Evolutionary conservation across 352 stramenopile genomes (phyloP), one percentile per base, ranked within the genome.

Genomic region (Halophytophthora batemanensis): DNA sequence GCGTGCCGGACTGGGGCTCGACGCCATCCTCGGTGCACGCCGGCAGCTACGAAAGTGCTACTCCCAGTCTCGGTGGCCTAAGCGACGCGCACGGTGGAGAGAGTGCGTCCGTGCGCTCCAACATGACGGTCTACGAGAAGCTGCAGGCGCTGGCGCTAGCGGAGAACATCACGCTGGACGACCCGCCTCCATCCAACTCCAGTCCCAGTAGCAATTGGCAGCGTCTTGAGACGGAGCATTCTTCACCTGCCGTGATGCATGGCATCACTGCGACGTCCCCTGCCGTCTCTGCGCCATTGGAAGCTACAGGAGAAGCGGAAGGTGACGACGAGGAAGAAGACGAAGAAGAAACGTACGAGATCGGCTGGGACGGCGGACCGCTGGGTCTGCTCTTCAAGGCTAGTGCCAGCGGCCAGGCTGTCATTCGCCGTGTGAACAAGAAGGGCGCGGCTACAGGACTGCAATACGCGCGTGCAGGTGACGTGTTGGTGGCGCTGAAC

Each of bases 391-490:
- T 92, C 2, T 92, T 92, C 66, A 90, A 88, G 50, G 70, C 63
- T 11, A 74, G 73, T 29, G 60, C 67, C 0, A 64, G 59, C 19
- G 78, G 73, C 2, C 56, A 77, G 35, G 72, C 79, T 3, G 61
- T 89, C 15, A 92, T 92, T 44, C 77, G 82, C 36, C 71, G 79
- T 12, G 78, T 92, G 15, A 90, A 82, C 60, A 87, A 87, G 60
- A 81, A 84, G 37, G 74, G 79, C 34, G 68, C 66, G 18, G 78
- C 80, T 3, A 64, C 72, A 2, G 78, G 76, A 5, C 50, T 91
- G 21, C 69, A 86, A 33, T 76, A 78, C 22, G 79, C 82, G 17
- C 75, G 80, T 22, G 76, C 70, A 0, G 80, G 84, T n/a, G 84
- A 94, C 50, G 74, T 87, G n/a, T 58, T 94, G 10, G 45, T 90